Conservation (phyloP, 768 basidiomycete genomes). For the Glaciozyma antarctica region DNA sequence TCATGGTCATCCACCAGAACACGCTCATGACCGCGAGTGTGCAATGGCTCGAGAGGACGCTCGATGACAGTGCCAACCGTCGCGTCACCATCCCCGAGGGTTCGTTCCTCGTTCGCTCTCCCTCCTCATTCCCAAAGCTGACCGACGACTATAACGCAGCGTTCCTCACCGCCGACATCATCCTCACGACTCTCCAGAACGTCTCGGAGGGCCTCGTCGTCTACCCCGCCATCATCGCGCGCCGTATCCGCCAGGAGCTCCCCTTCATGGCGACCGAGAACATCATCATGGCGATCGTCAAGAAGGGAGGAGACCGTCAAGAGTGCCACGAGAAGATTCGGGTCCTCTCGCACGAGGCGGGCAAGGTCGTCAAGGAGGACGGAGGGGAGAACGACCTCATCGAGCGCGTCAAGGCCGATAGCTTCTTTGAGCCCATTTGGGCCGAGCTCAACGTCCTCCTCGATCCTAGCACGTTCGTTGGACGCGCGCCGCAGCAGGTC, state of each 20-base stretch:
- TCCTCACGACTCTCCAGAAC: conserved; percentile 89
- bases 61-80: conserved; percentile 97
- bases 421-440: conserved; percentile 86
- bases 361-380: conserved; percentile 83
- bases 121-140: not conserved
- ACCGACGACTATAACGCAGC: conserved; percentile 60
- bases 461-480: conserved; percentile 80
- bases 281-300: conserved; percentile 97
- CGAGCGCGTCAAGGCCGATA: conserved; percentile 64
- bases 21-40: conserved; percentile 86
- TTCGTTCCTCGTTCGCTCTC: not conserved
- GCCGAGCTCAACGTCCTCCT: conserved; percentile 65
- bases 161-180: conserved; percentile 92
- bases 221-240: conserved; percentile 88
- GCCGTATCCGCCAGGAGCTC: conserved; percentile 84
- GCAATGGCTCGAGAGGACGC: conserved; percentile 97
- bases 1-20: conserved; percentile 94
- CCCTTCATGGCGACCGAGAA: conserved; percentile 99
- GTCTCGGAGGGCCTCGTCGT: conserved; percentile 97
- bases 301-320: conserved; percentile 78
- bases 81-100: conserved; percentile 54
- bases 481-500: conserved; percentile 90
- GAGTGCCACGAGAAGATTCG: conserved; percentile 94
- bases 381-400: conserved; percentile 94
- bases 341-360: conserved; percentile 89